A percentile compares a stretch with the other conserved stretches of the same genome.
These are phyloP conservation scores for Porcisia hertigi DNA, from an alignment of 208 protist species.

Conservation along the genomic window DNA sequence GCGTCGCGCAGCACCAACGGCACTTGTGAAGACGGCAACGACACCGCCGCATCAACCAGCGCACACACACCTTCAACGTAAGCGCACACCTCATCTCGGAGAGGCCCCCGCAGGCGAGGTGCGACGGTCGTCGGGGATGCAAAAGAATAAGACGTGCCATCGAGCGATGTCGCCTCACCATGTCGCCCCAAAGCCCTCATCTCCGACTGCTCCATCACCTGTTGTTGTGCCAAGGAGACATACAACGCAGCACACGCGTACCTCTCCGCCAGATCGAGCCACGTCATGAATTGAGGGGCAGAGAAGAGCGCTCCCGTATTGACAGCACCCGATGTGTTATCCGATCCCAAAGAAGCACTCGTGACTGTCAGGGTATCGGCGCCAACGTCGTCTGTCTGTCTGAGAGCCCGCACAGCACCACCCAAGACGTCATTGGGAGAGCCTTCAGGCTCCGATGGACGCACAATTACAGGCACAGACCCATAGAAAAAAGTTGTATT, in stretches of 20 bases:
- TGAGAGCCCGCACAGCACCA: neutral
- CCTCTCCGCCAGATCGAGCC: conserved; percentile 19
- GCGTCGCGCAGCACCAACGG: conserved; percentile 42
- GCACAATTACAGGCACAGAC: conserved; percentile 6
- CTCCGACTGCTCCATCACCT: conserved; percentile 4
- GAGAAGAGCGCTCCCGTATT: conserved; percentile 6
- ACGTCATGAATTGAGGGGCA: conserved; percentile 11
- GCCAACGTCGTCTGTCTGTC: neutral
- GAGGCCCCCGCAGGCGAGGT: neutral
- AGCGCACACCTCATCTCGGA: conserved; percentile 7
- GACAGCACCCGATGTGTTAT: neutral
- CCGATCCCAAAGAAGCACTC: neutral
- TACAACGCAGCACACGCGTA: conserved; percentile 11
- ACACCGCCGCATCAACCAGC: neutral
- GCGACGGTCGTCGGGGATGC: neutral
- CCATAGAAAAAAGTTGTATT: conserved; percentile 15
- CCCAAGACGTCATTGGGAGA: neutral
- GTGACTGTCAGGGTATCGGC: neutral
- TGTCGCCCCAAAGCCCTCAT: neutral
- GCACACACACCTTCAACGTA: conserved; percentile 10
- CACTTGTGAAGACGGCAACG: conserved; percentile 21
- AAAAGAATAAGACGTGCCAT: neutral
- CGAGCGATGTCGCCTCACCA: neutral
- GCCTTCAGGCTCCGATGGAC: neutral
- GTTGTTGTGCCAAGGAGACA: conserved; percentile 9